These are phyloP conservation scores for Tolypocladium album DNA, from an alignment of 2,329 filamentous ascomycete genomes.

Conservation along the genomic window DNA sequence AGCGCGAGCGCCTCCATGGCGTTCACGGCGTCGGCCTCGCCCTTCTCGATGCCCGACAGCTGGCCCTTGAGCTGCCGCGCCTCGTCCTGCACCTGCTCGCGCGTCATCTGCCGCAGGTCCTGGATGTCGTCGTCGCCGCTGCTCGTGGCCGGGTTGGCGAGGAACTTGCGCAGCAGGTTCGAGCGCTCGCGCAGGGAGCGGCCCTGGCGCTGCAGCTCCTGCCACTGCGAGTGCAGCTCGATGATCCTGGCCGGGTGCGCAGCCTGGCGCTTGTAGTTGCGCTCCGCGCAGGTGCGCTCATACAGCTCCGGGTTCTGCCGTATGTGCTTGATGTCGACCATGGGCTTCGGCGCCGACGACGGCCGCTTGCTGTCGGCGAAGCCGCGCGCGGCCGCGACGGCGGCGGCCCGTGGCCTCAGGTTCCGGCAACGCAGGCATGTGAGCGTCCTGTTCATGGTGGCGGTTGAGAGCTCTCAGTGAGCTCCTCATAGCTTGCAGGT, in stretches of 20 bases:
- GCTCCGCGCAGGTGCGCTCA: constrained; percentile 69
- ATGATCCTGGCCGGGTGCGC: constrained; percentile 45
- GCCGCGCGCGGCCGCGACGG: constrained; percentile 7
- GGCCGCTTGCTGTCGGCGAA: constrained; percentile 36
- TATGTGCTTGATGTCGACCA: constrained; percentile 80
- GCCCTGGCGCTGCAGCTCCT: constrained; percentile 47
- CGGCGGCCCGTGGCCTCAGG: constrained; percentile 7
- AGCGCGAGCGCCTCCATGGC: constrained; percentile 69
- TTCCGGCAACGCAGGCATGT: constrained; percentile 15
- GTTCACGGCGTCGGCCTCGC: constrained; percentile 45
- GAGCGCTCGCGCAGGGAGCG: constrained; percentile 53
- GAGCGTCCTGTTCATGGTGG: constrained; percentile 20
- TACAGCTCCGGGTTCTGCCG: constrained; percentile 74
- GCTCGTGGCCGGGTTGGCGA: constrained; percentile 40
- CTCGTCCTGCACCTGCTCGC: constrained; percentile 48
- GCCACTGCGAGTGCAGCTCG: constrained; percentile 45
- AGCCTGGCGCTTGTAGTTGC: constrained; percentile 62
- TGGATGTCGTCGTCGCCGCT: constrained; percentile 30
- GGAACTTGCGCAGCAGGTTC: constrained; percentile 48
- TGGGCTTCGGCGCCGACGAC: constrained; percentile 65
- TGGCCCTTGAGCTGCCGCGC: constrained; percentile 54
- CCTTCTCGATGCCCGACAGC: constrained; percentile 47
- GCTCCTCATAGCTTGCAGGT: constrained; percentile 10
- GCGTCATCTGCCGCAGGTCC: constrained; percentile 24
- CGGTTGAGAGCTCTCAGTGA: constrained; percentile 8